Conservation (phyloP, 202 grass and related monocot species). For the Digitaria exilis region DNA sequence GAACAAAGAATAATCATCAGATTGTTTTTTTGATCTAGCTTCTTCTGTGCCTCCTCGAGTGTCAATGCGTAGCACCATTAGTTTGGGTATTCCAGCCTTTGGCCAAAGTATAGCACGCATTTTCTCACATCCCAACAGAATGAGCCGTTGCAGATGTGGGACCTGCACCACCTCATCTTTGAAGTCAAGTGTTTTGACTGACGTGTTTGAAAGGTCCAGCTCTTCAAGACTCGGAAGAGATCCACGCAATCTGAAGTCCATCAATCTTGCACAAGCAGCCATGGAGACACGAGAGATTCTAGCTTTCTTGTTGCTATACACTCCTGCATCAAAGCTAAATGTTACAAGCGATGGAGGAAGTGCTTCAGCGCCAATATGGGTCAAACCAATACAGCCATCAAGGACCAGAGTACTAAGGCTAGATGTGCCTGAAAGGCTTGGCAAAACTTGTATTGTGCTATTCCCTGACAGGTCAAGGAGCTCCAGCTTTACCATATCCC, state of each 20-base stretch:
- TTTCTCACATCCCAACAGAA: neutral
- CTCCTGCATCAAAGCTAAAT: neutral
- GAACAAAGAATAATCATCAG: neutral
- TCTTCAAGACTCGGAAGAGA: neutral
- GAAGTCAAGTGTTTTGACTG: neutral
- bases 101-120: neutral
- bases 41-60: neutral
- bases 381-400: neutral
- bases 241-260: neutral
- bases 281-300: neutral
- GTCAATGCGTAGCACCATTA: neutral
- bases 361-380: neutral
- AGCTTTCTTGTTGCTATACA: neutral
- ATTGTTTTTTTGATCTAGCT: neutral
- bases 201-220: neutral
- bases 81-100: neutral
- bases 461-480: neutral
- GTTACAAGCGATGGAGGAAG: neutral
- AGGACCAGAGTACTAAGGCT: neutral
- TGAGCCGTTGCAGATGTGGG: neutral
- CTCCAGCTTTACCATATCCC: neutral
- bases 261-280: neutral
- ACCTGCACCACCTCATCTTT: neutral
- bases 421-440: neutral
- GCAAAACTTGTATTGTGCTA: slow-evolving; percentile 2